Base-by-base conservation (phyloP, 2,329 filamentous ascomycete species). In the Curvularia spicifera region DNA sequence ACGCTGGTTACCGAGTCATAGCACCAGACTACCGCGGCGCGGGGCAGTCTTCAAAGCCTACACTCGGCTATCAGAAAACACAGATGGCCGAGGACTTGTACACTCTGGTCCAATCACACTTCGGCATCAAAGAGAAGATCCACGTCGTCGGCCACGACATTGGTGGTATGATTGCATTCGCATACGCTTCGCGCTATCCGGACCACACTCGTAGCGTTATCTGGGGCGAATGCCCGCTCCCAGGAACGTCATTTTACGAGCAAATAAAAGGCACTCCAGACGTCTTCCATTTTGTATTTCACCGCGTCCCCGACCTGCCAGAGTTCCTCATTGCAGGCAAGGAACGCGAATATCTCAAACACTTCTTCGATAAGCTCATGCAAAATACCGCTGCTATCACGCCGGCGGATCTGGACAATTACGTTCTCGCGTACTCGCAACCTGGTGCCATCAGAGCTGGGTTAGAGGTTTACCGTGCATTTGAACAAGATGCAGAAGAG, bases 81-180 rank as follows among this genome's bases (percentile, higher is more conserved):
- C 68, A 71, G 44, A 76, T 82, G 63, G 79, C 79, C 3, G 61
- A 68, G 4, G 79, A 81, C 53, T 60, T 83, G 0, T 66, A 77
- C 52, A 62, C 72, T 5, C 52, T 78, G 18, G 33, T 71, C 10
- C 60, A 57, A 29, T 28, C 54, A 6, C 61, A 71, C 46, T 63
- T 81, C 0, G 60, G 64, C 0, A 74, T 80, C 64, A 71, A 69
- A 13, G 67, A 76, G 13, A 72, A 76, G 12, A 69, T 80, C 4
- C 78, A 82, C 56, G 64, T 82, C 3, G 75, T 82, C 0, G 80
- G 80, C 9, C 79, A 83, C 51, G 80, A 82, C 53, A 82, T 82
- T 20, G 79, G 80, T 15, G 80, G 79, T 42, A 82, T 82, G 79
- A 75, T 82, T 26, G 78, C 78, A 0, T 78, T 78, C 57, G 75